Evolutionary conservation across 768 basidiomycete genomes (phyloP).

Genomic region (Kwoniella shandongensis): DNA sequence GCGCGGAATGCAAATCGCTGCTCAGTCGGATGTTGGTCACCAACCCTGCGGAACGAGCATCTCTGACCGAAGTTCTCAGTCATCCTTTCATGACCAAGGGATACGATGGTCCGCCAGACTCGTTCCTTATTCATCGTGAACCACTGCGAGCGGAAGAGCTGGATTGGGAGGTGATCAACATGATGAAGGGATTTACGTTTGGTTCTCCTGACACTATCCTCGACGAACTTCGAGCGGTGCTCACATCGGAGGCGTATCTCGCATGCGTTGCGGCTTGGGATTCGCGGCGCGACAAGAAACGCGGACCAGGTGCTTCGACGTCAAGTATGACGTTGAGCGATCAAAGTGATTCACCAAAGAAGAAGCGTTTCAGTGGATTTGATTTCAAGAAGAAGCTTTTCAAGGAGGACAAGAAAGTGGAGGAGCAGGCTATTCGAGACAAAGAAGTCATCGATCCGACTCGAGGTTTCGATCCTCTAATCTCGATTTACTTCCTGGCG

Average conservation of each 20-base stretch:
- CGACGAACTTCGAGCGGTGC: conserved; percentile 66
- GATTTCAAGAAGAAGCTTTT: conserved; percentile 90
- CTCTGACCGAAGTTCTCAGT: conserved; percentile 75
- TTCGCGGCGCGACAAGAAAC: conserved; percentile 52
- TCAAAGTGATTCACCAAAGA: conserved; percentile 56
- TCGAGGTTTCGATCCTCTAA: conserved; percentile 85
- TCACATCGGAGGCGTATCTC: conserved; percentile 74
- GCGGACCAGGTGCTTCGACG: conserved; percentile 27
- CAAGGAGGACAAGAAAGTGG: conserved; percentile 49
- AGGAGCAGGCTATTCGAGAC: conserved; percentile 36
- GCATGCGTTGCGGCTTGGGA: conserved; percentile 78
- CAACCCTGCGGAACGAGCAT: conserved; percentile 78
- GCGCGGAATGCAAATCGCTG: conserved; percentile 90
- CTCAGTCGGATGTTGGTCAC: conserved; percentile 95
- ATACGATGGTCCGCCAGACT: conserved; percentile 72
- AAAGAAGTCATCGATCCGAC: conserved; percentile 69
- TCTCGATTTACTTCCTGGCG: conserved; percentile 95
- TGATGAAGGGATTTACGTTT: conserved; percentile 97
- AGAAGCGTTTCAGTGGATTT: conserved; percentile 85
- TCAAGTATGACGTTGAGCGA: conserved; percentile 38
- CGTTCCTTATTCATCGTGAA: conserved; percentile 83
- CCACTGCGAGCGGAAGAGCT: conserved; percentile 86
- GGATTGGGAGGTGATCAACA: conserved; percentile 77
- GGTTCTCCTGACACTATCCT: conserved; percentile 85
- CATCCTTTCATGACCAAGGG: conserved; percentile 95